phyloP scores from a whole-genome alignment of 257 asterid genomes.

The Catharanthus roseus region DNA sequence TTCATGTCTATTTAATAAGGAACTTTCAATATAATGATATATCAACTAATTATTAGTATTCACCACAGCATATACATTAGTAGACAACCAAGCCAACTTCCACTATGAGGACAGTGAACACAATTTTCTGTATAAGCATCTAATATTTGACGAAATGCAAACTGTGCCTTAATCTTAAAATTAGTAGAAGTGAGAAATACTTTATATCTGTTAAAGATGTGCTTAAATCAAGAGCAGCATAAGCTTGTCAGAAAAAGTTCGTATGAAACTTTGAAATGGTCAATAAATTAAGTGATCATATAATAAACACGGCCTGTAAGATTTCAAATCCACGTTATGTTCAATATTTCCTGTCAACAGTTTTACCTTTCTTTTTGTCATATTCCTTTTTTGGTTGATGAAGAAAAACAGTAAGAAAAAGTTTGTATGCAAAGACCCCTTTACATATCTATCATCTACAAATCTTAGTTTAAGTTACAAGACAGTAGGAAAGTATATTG shows the following conservation, averaged over 20 bases:
- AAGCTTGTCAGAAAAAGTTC: background rate
- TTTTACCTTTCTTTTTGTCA: background rate
- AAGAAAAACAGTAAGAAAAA: background rate
- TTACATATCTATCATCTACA: background rate
- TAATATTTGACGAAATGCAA: background rate
- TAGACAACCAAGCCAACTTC: background rate
- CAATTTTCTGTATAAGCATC: background rate
- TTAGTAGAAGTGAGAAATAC: background rate
- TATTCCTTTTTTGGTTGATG: background rate
- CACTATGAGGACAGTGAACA: background rate
- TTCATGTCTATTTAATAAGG: background rate
- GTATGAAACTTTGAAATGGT: background rate
- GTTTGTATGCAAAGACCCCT: background rate
- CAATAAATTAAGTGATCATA: background rate
- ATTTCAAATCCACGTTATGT: background rate
- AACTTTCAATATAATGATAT: background rate
- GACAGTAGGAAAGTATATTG: background rate
- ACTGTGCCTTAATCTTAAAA: background rate
- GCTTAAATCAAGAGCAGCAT: background rate
- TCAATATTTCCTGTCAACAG: background rate
- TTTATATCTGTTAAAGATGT: background rate
- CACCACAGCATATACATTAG: background rate
- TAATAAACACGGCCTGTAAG: background rate
- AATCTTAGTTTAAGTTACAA: background rate
- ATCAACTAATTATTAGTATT: too few species aligned